Base-by-base conservation (phyloP, 441 rosid genomes). In the Sinapis alba region DNA sequence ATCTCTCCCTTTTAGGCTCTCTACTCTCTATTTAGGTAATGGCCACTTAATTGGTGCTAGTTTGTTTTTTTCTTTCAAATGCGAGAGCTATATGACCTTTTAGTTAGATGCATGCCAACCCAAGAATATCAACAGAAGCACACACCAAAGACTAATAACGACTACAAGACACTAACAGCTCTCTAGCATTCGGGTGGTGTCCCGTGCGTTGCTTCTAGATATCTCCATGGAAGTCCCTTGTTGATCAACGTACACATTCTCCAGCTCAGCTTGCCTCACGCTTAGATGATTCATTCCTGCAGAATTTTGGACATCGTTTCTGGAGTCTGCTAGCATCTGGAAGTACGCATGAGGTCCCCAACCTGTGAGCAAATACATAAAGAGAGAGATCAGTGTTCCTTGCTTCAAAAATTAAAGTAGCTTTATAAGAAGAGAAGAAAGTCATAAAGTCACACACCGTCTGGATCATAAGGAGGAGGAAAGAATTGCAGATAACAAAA, bases 311-410 rank as follows among this genome's bases (percentile, higher is more conserved):
- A 24, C 78, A 4, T 57, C 83, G 59, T 81, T 83, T 61, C 63
- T 80, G 18, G 97, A 83, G 30, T 89, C 95, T 4, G 88, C 84
- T 75, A 94, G 68, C 98, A 90, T 84, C 88, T 84, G 91, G 69
- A 91, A 90, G 81, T 94, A 94, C 1, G 98, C 96, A 58, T 88
- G 92, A 70, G 98, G 97, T 26, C 98, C 98, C 98, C 98, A 94
- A 34, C 98, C 97, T 94, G 83, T 80, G 74, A 60, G 34, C 47
- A 56, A 56, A 43, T 63, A 6, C 71, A 57, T 61, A 20, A 28
- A 34, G 6, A 30, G 6, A 30, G 7, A 66, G 66, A 53, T 45
- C 34, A 32, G 50, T 60, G 38, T 34, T 53, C 0, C 2, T 60
- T 28, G 7, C 23, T 15, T 11, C 0, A 1, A 53, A 13, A 9